Base-by-base conservation (phyloP, 768 basidiomycete species). In the Lactarius akahatsu region DNA sequence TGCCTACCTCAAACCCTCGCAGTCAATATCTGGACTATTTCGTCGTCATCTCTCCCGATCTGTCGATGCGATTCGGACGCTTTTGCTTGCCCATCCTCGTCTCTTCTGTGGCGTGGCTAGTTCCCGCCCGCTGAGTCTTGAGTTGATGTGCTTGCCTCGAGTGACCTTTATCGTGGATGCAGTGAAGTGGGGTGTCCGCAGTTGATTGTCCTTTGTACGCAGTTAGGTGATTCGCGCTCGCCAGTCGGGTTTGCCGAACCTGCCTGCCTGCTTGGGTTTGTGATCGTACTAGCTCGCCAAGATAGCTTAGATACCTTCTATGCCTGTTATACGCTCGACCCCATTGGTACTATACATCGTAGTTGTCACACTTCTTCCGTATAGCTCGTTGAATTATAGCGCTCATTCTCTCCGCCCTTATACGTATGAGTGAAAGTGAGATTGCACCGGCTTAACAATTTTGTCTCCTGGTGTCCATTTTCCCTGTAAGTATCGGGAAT, bases 391-490 rank as follows among this genome's bases (percentile, higher is more conserved):
- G 61, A 66, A 66, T 61, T 45, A 59, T 61, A 61, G 59, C 62
- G 65, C 65, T 64, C 57, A 59, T 61, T 62, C 59, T 23, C 26
- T 63, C 54, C n/a, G 5, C 47, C 45, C 45, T 56, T 20, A 16
- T 16, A 28, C 9, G 20, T 66, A 18, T 56, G 28, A 20, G 16
- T 56, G 28, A 15, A 15, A 6, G 16, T 63, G 38, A 26, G 23
- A 58, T 26, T 28, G 28, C n/a, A 55, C 26, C 23, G 45, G 23
- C 26, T 15, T 13, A 23, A 40, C 38, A 30, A 40, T 43, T 34
- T 30, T 34, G 61, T 72, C 93, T 16, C n/a, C 9, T 5, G 23
- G 9, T n/a, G 9, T 47, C 47, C 2, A 50, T 50, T 50, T 50
- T 23, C 4, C 23, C 4, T 26, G 23, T 26, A 11, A 38, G 36